Evolutionary conservation across 306 rosid species (phyloP), one percentile per base, ranked within the genome.

Genomic region (Abrus pulchellus): DNA sequence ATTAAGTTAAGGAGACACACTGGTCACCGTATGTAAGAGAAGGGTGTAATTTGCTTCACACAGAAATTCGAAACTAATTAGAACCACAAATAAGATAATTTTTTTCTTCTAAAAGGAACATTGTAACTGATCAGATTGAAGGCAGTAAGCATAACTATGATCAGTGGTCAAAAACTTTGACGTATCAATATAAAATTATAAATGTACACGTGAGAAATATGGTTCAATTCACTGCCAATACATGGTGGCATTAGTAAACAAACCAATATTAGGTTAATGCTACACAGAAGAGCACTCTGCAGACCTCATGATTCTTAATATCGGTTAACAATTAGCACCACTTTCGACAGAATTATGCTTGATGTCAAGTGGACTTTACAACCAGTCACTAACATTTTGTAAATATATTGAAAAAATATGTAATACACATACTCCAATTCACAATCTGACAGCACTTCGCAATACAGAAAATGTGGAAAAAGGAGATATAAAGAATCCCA

Each of bases 1-100:
- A 70, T 56, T 43, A 64, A 48, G 73, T 56, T 4, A 47, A 54
- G 43, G 43, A 61, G 61, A 32, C 66, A 44, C 53, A 30, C 1
- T 13, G 34, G 47, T 62, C 85, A 74, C 13, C 57, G 12, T 33
- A 77, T 33, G 53, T 41, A 52, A 64, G 54, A 65, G 69, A 44
- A 38, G 52, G 11, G 27, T 67, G 55, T 13, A 13, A 13, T 38
- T 34, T 68, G 48, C 28, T 10, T 48, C 5, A 13, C 66, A 32
- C 30, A 33, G 62, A 68, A 53, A n/a, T 55, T 65, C 41, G 4
- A 12, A 45, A 5, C 45, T 76, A 30, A 30, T 13, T 11, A 72
- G 44, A 47, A 33, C n/a, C 1, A 77, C 40, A 36, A 44, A 30
- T 45, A 27, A 14, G 60, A 72, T 5, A 48, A 45, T 1, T 8